These are phyloP conservation scores for Lanmaoa pseudosensibilis DNA, from an alignment of 768 basidiomycete genomes.

Conservation along the genomic window DNA sequence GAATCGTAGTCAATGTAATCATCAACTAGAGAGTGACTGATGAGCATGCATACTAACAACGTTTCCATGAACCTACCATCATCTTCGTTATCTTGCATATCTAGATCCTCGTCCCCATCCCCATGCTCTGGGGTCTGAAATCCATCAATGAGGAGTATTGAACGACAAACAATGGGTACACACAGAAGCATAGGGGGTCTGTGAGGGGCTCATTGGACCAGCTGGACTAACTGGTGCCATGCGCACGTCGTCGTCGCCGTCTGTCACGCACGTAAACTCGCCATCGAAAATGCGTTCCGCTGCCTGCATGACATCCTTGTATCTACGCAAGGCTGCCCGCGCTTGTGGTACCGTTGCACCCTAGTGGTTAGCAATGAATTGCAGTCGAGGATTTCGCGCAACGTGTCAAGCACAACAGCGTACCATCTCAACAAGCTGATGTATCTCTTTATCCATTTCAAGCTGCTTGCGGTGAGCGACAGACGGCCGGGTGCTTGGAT, in stretches of 20 bases:
- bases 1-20: constrained; percentile 82
- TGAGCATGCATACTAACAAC: constrained; percentile 7
- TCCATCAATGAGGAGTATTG: background rate
- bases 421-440: constrained; percentile 67
- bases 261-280: constrained; percentile 72
- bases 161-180: constrained; percentile 1
- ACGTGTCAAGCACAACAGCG: constrained; percentile 5
- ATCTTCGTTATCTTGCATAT: constrained; percentile 50
- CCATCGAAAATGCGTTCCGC: constrained; percentile 86
- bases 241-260: constrained; percentile 49
- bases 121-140: constrained; percentile 61
- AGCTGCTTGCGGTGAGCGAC: constrained; percentile 1
- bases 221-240: constrained; percentile 37
- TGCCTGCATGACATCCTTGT: constrained; percentile 90
- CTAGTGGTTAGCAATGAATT: constrained; percentile 39
- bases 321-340: constrained; percentile 73
- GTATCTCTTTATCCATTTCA: constrained; percentile 52
- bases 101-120: constrained; percentile 49
- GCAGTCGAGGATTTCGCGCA: background rate
- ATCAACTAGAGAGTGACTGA: constrained; percentile 36
- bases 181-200: constrained; percentile 27
- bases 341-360: constrained; percentile 84
- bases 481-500: background rate
- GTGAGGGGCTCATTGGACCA: constrained; percentile 30
- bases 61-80: constrained; percentile 38